These are phyloP conservation scores for Coemansia sp. DNA, from an alignment of 371 early-diverging fungal species.

Conservation along the genomic window DNA sequence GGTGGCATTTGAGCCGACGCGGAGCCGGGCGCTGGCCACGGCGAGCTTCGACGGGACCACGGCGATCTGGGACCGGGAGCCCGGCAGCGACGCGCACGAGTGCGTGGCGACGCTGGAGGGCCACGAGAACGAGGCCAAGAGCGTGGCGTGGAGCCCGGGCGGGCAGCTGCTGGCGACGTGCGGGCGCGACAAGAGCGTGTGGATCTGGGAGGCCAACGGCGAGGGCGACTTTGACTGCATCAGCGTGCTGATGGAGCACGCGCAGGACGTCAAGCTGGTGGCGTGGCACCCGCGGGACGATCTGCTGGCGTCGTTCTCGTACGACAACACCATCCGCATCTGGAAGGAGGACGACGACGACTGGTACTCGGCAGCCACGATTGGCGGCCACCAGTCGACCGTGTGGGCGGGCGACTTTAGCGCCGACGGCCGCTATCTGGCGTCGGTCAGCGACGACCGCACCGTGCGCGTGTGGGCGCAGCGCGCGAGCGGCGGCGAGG, in stretches of 20 bases:
- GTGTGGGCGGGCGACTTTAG: conserved; percentile 95
- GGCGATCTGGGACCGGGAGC: conserved; percentile 79
- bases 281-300: conserved; percentile 89
- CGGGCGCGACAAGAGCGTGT: conserved; percentile 92
- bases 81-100: conserved; percentile 63
- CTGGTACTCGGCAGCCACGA: conserved; percentile 88
- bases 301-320: conserved; percentile 85
- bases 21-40: conserved; percentile 74
- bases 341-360: conserved; percentile 91
- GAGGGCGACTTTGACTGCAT: conserved; percentile 95
- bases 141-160: conserved; percentile 81
- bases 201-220: conserved; percentile 93
- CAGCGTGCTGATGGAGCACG: conserved; percentile 92
- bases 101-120: conserved; percentile 95
- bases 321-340: conserved; percentile 93
- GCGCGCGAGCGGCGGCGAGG: conserved; percentile 41
- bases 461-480: conserved; percentile 81
- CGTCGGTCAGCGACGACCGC: conserved; percentile 87
- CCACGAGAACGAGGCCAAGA: conserved; percentile 97
- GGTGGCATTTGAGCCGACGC: conserved; percentile 77
- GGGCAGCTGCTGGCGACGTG: conserved; percentile 90
- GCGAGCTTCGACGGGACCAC: conserved; percentile 93
- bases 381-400: conserved; percentile 85
- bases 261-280: conserved; percentile 95
- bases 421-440: conserved; percentile 68